Evolutionary conservation across 1,284 basidiomycete species (phyloP).

Genomic region (Neonothopanus nambi): DNA sequence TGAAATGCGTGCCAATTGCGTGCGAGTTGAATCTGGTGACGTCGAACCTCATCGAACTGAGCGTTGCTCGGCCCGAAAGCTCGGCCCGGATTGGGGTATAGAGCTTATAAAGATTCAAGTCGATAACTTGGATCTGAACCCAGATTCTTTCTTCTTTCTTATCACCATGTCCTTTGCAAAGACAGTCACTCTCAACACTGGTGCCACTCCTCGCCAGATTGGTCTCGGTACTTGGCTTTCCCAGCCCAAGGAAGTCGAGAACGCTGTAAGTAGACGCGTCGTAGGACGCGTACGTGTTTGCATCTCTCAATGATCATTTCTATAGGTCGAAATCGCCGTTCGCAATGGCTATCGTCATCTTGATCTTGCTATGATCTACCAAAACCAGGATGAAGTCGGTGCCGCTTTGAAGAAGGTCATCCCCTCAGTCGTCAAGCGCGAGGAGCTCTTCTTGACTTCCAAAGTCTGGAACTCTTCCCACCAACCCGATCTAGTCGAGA

Average conservation of each 20-base stretch:
- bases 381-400: conserved; percentile 77
- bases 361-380: conserved; percentile 75
- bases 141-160: conserved; percentile 2
- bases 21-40: no score
- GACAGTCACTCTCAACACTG: conserved; percentile 51
- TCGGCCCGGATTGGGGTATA: background rate
- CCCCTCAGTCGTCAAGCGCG: conserved; percentile 74
- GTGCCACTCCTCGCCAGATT: conserved; percentile 62
- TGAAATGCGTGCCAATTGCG: no score
- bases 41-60: no score
- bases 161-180: conserved; percentile 60
- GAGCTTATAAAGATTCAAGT: background rate
- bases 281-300: background rate
- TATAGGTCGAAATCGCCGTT: conserved; percentile 72
- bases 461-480: conserved; percentile 80
- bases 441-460: conserved; percentile 84
- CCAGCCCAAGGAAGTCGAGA: conserved; percentile 74
- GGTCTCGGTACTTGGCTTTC: conserved; percentile 87
- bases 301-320: conserved; percentile 1
- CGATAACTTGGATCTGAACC: background rate
- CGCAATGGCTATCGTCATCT: conserved; percentile 78
- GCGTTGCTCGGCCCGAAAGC: no score
- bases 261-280: conserved; percentile 51
- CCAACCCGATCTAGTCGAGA: conserved; percentile 63
- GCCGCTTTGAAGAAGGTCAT: conserved; percentile 77